These are phyloP conservation scores for Monosporascus sp. DNA, from an alignment of 2,329 filamentous ascomycete genomes.

Conservation along the genomic window DNA sequence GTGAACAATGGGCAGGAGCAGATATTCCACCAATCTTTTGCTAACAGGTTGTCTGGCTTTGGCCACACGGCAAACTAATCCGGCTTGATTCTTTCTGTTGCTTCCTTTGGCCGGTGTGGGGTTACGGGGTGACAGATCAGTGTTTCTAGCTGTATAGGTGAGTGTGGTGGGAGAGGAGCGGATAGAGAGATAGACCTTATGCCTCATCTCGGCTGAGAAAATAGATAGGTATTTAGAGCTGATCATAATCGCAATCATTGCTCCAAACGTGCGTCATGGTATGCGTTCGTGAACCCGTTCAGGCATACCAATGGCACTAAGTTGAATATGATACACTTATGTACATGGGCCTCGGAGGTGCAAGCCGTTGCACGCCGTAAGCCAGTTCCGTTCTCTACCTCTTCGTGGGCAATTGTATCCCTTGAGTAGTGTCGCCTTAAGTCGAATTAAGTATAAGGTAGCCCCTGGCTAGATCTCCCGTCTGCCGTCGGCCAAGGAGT, in stretches of 20 bases:
- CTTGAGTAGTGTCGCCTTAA: neutral
- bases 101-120: no score
- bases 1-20: no score
- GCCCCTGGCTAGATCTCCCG: neutral
- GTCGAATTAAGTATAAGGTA: neutral
- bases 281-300: neutral
- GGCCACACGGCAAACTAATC: no score
- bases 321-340: neutral
- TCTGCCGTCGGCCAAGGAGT: neutral
- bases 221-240: neutral
- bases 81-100: no score
- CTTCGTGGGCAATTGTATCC: neutral
- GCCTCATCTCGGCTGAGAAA: neutral
- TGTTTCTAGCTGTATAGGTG: no score
- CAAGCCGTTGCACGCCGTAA: neutral
- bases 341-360: neutral
- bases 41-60: no score
- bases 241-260: neutral
- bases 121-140: no score
- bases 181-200: no score
- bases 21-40: no score
- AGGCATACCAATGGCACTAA: neutral
- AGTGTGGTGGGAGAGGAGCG: no score
- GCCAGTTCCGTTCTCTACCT: neutral
- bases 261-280: neutral